Percentiles rank a stretch among this genome's conserved stretches.
These are phyloP conservation scores for Beverwykella pulmonaria DNA, from an alignment of 495 filamentous ascomycete species.

Conservation along the genomic window DNA sequence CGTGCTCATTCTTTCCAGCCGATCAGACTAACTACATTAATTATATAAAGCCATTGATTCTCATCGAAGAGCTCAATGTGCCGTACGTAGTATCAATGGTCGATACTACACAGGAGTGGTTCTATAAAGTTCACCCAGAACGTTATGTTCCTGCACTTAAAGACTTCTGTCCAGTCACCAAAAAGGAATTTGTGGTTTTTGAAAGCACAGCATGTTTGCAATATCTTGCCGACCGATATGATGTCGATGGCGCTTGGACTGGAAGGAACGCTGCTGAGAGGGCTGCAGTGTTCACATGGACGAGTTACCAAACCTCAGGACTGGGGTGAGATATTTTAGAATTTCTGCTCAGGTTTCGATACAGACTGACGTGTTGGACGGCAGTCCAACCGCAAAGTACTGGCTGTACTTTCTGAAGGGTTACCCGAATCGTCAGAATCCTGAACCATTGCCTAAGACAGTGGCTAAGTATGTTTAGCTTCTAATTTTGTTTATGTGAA, in stretches of 20 bases:
- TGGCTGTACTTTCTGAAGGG: constrained; percentile 28
- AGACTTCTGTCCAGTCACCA: constrained; percentile 33
- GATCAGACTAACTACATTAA: constrained; percentile 41
- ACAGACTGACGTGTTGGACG: too few relatives aligned
- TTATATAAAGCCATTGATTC: constrained; percentile 42
- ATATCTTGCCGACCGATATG: constrained; percentile 39
- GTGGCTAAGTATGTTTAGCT: constrained; percentile 14
- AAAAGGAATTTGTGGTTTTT: constrained; percentile 36
- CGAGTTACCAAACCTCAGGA: constrained; percentile 22
- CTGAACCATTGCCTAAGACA: constrained; percentile 12
- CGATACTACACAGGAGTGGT: constrained; percentile 39
- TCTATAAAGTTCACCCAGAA: constrained; percentile 35
- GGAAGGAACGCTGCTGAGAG: constrained; percentile 33
- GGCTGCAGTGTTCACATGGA: constrained; percentile 20
- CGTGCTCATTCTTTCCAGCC: constrained; percentile 15
- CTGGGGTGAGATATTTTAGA: constrained; percentile 5
- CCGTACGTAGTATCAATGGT: constrained; percentile 38
- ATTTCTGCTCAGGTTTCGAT: too few relatives aligned
- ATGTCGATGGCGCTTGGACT: constrained; percentile 28
- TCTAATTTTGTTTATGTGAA: background rate
- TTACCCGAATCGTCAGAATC: constrained; percentile 24
- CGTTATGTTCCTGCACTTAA: constrained; percentile 32
- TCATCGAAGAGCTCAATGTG: constrained; percentile 35
- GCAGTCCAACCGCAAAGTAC: constrained; percentile 28
- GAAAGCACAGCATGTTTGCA: constrained; percentile 42